Evolutionary conservation across 192 early-diverging fungal species (phyloP), one percentile per base, ranked within the genome.

Genomic region (Bifiguratus adelaidae): DNA sequence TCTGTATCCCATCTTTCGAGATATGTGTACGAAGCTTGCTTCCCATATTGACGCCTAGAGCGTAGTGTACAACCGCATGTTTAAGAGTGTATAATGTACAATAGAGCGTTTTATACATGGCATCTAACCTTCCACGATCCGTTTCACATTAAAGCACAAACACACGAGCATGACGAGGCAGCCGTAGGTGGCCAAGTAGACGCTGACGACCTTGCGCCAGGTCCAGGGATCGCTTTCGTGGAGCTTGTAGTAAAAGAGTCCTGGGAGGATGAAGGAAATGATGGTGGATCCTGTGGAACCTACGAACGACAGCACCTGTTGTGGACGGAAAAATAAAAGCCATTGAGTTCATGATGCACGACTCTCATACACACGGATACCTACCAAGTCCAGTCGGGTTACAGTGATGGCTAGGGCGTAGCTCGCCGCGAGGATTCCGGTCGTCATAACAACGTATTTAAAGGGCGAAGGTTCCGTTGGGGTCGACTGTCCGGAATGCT

Each of bases 281-380:
- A 82, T 83, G 0, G 93, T 97, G 2, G 89, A 92, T 11, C 96
- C 96, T 0, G 96, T 97, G 2, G 94, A 91, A 22, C 96, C 96
- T 0, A 99, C 96, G 51, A 97, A 75, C 0, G 91, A 71, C 37
- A 99, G 51, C 4, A 98, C 77, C 74, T 76, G 57, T 56, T 29
- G 59, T 7, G 22, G 36, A 19, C 30, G 57, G 19, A 0, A 35
- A 65, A 45, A 15, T 18, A 19, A 8, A 57, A 50, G 27, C 16
- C 7, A 56, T 36, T 8, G 21, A 1, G 28, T 2, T 21, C 3
- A 3, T 19, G n/a, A 21, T 2, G 19, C 11, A 29, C 6, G 7
- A 29, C 7, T 30, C 18, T 5, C 16, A 16, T 9, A 7, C 28
- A 15, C 21, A 23, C 27, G 2, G 20, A 16, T 9, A 52, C 68